Evolutionary conservation across 2,329 filamentous ascomycete species (phyloP).

Genomic region (Epichloe brachyelytri): DNA sequence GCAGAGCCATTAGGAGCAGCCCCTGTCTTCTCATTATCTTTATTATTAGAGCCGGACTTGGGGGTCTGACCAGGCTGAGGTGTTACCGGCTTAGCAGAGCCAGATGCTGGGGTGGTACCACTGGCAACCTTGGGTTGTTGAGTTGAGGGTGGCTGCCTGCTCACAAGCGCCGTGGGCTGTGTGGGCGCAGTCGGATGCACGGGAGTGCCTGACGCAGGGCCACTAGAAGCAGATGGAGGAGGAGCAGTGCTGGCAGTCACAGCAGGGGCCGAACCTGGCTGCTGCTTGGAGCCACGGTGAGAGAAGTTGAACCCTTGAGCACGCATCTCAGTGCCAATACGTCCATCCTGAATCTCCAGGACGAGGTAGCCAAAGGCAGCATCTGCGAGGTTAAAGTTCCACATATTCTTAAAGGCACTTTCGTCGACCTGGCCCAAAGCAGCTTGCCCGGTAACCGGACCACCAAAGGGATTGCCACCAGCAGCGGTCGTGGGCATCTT

Average conservation of each 20-base stretch:
- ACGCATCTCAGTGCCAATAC: constrained; percentile 96
- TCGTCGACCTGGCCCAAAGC: constrained; percentile 86
- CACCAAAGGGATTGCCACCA: constrained; percentile 92
- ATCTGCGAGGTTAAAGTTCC: constrained; percentile 98
- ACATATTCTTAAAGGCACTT: constrained; percentile 99
- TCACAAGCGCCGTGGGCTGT: constrained; percentile 20
- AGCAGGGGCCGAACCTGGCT: constrained; percentile 27
- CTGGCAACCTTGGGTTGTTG: constrained; percentile 30
- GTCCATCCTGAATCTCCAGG: constrained; percentile 84
- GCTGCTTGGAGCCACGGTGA: constrained; percentile 78
- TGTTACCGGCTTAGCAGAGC: constrained; percentile 27
- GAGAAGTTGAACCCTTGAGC: constrained; percentile 99
- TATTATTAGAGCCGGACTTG: constrained; percentile 26
- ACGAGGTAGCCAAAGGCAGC: constrained; percentile 95
- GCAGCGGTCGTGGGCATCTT: constrained; percentile 96
- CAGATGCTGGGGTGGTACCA: constrained; percentile 20
- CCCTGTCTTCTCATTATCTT: constrained; percentile 44
- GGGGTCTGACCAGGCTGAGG: constrained; percentile 36
- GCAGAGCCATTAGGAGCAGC: constrained; percentile 40
- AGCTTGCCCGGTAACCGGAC: constrained; percentile 58
- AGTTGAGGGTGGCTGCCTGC: constrained; percentile 24
- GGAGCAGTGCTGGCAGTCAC: constrained; percentile 21
- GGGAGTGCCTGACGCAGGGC: constrained; percentile 17
- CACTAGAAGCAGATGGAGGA: constrained; percentile 8
- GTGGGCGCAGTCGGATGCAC: constrained; percentile 24